Evolutionary conservation across 345 rosid species (phyloP).

Genomic region (Pelargonium nanum): DNA sequence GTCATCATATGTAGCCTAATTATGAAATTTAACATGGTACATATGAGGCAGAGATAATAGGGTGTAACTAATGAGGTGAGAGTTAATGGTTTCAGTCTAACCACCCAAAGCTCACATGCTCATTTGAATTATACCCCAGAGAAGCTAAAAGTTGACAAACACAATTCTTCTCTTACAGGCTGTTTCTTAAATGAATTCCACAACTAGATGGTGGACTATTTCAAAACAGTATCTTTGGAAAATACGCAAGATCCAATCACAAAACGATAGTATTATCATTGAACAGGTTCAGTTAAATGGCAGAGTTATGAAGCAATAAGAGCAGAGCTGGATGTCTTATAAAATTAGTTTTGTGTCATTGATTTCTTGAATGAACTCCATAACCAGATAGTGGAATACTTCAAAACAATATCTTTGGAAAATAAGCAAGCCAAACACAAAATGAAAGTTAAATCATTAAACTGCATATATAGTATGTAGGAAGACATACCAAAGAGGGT

Average conservation of each 20-base stretch:
- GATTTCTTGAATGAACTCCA: not conserved
- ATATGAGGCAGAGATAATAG: not conserved
- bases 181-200: not conserved
- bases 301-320: too few relatives aligned
- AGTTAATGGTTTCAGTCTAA: not conserved
- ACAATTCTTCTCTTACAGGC: not conserved
- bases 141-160: not conserved
- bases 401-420: not conserved
- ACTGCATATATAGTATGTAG: not conserved
- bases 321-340: too few relatives aligned
- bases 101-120: not conserved
- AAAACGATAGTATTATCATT: not conserved
- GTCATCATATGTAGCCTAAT: too few relatives aligned
- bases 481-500: conserved; percentile 60
- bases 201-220: not conserved
- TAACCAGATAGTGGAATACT: too few relatives aligned
- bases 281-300: too few relatives aligned
- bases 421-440: not conserved
- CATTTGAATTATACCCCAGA: not conserved
- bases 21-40: not conserved
- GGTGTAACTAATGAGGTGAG: not conserved
- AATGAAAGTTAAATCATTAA: not conserved
- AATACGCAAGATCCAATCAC: not conserved
- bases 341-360: too few relatives aligned
- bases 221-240: not conserved